Conservation (phyloP, 164 flowering plant species). For the Protea cynaroides region DNA sequence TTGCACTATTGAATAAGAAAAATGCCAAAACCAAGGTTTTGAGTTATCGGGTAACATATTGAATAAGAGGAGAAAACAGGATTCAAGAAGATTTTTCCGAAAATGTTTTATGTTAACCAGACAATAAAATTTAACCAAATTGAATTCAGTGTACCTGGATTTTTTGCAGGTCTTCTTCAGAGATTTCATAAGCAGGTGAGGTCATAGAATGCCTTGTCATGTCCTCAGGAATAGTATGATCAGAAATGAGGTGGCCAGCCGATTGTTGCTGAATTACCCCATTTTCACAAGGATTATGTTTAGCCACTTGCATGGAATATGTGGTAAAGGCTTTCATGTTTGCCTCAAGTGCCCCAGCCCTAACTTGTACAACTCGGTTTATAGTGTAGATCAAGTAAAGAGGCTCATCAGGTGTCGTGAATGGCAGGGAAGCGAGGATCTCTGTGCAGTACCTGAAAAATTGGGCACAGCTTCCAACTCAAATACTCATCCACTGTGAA, state of each 20-base stretch:
- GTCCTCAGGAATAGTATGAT: slow-evolving; percentile 25
- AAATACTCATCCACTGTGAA: slow-evolving; percentile 1
- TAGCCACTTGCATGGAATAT: slow-evolving; percentile 29
- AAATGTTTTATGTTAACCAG: too few relatives aligned
- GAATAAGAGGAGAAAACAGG: too few relatives aligned
- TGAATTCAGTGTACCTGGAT: slow-evolving; percentile 46
- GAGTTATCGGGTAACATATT: too few relatives aligned
- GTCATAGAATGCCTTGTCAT: slow-evolving; percentile 17
- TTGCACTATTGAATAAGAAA: too few relatives aligned
- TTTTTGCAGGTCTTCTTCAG: slow-evolving; percentile 46
- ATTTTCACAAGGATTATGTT: slow-evolving; percentile 31
- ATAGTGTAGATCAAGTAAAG: slow-evolving; percentile 79
- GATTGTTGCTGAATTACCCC: slow-evolving; percentile 30
- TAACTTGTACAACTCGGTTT: slow-evolving; percentile 89
- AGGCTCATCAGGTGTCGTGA: slow-evolving; percentile 87
- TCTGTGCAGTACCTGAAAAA: slow-evolving; percentile 84
- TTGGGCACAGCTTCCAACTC: slow-evolving; percentile 4
- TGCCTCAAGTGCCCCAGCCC: slow-evolving; percentile 80
- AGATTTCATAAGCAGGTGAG: slow-evolving; percentile 22
- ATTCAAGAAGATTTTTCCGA: neutral
- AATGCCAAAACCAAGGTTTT: too few relatives aligned
- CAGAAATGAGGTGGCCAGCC: slow-evolving; percentile 9
- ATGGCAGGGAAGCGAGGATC: slow-evolving; percentile 81
- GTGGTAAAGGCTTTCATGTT: slow-evolving; percentile 62
- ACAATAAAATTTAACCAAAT: neutral